phyloP scores from a whole-genome alignment of 805 yeast species.

The Ogataea angusta region DNA sequence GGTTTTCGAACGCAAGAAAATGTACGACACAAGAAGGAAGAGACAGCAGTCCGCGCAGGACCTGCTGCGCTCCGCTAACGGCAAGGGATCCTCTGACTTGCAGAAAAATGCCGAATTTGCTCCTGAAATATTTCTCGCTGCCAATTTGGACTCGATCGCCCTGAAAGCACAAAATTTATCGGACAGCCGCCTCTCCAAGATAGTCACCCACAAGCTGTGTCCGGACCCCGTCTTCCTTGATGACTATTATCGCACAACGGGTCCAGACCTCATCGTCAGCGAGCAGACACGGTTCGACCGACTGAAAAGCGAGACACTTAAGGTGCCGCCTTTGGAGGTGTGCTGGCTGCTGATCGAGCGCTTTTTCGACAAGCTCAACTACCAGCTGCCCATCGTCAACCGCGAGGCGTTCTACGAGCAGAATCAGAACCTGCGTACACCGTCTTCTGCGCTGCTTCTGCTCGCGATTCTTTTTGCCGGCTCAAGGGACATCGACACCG shows the following conservation, averaged over 20 bases:
- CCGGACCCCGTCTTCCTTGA: not conserved
- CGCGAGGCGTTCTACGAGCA: slow-evolving; percentile 53
- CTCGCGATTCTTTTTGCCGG: slow-evolving; percentile 68
- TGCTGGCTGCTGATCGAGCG: slow-evolving; percentile 56
- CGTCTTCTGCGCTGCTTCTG: slow-evolving; percentile 56
- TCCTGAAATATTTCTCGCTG: not conserved
- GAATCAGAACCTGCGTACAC: slow-evolving; percentile 51
- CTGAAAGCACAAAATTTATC: not conserved
- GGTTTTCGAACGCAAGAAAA: slow-evolving; percentile 14
- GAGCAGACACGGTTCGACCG: not conserved
- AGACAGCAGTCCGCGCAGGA: slow-evolving; percentile 1
- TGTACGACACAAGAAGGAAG: slow-evolving; percentile 17
- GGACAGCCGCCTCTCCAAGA: not conserved
- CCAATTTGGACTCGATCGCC: not conserved
- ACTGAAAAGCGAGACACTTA: slow-evolving; percentile 56
- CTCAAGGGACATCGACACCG: slow-evolving; percentile 53
- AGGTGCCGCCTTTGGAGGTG: slow-evolving; percentile 45
- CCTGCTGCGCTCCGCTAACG: not conserved
- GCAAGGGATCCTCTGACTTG: not conserved
- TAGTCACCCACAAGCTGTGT: not conserved
- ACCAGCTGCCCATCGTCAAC: slow-evolving; percentile 64
- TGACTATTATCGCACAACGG: not conserved
- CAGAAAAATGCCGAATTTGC: not conserved
- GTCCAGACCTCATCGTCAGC: slow-evolving; percentile 28
- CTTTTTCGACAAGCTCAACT: slow-evolving; percentile 63